Evolutionary conservation across 169 alveolate species (phyloP), one percentile per base, ranked within the genome.

Genomic region (Miamiensis avidus): DNA sequence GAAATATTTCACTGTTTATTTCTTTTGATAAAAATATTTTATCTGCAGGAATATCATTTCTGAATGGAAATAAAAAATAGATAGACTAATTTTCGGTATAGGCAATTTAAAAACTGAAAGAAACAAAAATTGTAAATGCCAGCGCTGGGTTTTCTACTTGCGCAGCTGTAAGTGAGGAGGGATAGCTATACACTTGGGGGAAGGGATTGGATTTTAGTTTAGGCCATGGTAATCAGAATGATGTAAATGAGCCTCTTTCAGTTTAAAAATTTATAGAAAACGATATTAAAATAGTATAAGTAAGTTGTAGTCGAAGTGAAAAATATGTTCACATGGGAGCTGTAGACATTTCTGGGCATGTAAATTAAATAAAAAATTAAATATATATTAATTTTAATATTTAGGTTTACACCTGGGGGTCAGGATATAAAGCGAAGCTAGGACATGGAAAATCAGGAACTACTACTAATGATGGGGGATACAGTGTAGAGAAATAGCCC

Each of bases 371-470:
- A 49, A 49, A 11, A 11, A 49, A 49, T 49, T 49, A 20, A 20
- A 11, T 49, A 11, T 49, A 49, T 49, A 49, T 4, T 49, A 49
- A 49, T 11, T 49, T 49, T 11, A 49, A 49, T 49, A 11, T 49
- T 26, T 26, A 65, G 29, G 91, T 82, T 0, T 91, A 72, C 72
- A 75, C 77, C n/a, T 91, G 95, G 95, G 95, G 95, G 25, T 83
- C 85, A 34, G 90, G 90, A 1, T 91, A 91, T 74, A 91, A 91
- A 84, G 95, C 93, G 0, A 85, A 91, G 33, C 88, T 91, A 15
- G 95, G 95, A 0, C 88, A 91, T 75, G 29, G 32, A 28, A 34
- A 64, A 32, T 76, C 76, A 6, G 88, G 93, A 93, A 77, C 75
- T 75, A 49, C 4, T 49, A 49, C 4, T 11, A 92, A 91, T 83